phyloP scores from a whole-genome alignment of 139 green algal genomes.

The Medakamo hakoo region DNA sequence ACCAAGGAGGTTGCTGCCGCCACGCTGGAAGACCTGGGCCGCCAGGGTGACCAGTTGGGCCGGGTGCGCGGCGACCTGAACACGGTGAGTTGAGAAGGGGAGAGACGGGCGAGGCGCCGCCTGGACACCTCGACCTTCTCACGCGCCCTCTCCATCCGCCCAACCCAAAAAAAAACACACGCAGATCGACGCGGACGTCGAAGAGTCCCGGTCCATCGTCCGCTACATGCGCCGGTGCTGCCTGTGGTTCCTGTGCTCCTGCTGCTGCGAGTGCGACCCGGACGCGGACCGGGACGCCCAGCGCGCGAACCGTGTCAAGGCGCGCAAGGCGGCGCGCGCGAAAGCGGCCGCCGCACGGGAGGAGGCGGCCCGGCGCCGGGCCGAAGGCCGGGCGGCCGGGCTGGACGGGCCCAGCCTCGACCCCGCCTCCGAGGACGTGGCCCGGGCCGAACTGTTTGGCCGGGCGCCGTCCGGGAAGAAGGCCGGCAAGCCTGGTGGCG shows the following conservation, averaged over 20 bases:
- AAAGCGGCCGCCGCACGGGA: too few relatives aligned
- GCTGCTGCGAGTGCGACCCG: constrained; percentile 15
- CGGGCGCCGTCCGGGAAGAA: background rate
- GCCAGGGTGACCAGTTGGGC: constrained; percentile 9
- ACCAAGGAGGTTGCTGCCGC: constrained; percentile 5
- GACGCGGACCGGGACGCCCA: constrained; percentile 9
- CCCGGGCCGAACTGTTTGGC: background rate
- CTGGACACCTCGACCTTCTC: too few relatives aligned
- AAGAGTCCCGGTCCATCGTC: constrained; percentile 12
- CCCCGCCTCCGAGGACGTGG: too few relatives aligned
- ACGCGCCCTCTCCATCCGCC: background rate
- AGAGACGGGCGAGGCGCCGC: background rate
- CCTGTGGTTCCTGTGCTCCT: constrained; percentile 21
- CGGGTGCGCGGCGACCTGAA: constrained; percentile 10
- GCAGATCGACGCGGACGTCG: constrained; percentile 19
- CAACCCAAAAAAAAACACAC: background rate
- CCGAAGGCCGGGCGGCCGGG: too few relatives aligned
- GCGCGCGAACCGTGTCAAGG: constrained; percentile 5
- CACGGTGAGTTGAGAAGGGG: constrained; percentile 3
- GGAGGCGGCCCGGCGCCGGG: too few relatives aligned
- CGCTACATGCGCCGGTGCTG: constrained; percentile 21
- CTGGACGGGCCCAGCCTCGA: too few relatives aligned
- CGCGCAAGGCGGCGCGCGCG: constrained; percentile 2
- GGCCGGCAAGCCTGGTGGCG: background rate
- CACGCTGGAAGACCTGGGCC: constrained; percentile 12